Conservation (phyloP, 2,329 filamentous ascomycete species). For the Nothophoma quercina region DNA sequence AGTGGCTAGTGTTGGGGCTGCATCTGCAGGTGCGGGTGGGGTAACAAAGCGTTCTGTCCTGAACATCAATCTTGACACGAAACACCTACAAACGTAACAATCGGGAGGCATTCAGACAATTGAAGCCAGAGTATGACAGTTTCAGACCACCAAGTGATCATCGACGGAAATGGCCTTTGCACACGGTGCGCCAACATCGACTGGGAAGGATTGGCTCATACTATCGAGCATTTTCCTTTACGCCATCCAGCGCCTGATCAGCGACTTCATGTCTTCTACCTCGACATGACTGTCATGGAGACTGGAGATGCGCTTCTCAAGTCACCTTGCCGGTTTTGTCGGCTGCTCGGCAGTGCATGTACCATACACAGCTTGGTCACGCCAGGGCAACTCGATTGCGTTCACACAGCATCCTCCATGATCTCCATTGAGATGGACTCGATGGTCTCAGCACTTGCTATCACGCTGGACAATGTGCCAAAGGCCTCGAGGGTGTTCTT, state of each 20-base stretch:
- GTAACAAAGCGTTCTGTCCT: too few species aligned
- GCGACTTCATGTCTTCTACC: neutral
- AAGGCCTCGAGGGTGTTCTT: neutral
- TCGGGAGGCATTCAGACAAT: too few species aligned
- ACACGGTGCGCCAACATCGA: neutral
- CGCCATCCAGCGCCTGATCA: neutral
- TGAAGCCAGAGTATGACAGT: too few species aligned
- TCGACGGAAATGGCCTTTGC: neutral
- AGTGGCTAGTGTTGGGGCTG: neutral
- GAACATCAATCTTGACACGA: too few species aligned
- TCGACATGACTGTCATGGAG: neutral
- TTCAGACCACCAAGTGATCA: neutral
- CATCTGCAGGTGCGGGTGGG: neutral
- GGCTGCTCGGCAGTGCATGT: neutral
- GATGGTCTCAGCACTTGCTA: neutral
- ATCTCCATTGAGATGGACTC: neutral
- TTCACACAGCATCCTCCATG: neutral
- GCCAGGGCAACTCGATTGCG: neutral
- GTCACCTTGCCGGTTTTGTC: neutral
- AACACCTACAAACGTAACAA: too few species aligned
- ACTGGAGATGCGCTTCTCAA: neutral
- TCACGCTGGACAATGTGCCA: neutral
- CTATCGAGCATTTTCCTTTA: neutral
- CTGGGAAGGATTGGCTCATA: neutral
- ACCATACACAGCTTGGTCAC: neutral